A percentile compares a stretch with the other conserved stretches of the same genome.
Evolutionary conservation across 345 rosid genomes (phyloP).

Genomic region (Chamaenerion angustifolium): DNA sequence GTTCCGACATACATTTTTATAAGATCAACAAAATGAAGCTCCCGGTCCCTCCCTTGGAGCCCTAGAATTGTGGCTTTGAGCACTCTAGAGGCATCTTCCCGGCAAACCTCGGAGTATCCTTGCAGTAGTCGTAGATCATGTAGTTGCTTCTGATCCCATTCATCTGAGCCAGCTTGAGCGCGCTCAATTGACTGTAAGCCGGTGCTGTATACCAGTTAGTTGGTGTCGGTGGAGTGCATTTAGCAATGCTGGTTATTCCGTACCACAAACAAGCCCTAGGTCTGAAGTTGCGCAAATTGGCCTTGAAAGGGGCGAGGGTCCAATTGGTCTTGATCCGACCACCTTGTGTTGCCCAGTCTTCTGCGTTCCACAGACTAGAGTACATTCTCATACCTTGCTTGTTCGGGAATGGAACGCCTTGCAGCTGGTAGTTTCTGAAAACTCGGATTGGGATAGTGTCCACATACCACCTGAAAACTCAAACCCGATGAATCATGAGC

Average conservation of each 20-base stretch:
- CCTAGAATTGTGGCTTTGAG: conserved; percentile 8
- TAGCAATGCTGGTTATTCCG: neutral
- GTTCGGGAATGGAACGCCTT: conserved; percentile 8
- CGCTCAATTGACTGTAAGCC: conserved; percentile 1
- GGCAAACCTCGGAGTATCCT: conserved; percentile 6
- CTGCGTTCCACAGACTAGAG: neutral
- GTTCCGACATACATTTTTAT: no score
- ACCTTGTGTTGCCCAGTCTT: no score
- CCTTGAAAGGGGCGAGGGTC: conserved; percentile 5
- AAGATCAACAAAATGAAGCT: no score
- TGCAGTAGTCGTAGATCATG: conserved; percentile 11
- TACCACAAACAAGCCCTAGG: conserved; percentile 6
- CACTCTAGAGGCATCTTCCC: conserved; percentile 10
- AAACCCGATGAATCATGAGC: no score
- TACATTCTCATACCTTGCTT: conserved; percentile 7
- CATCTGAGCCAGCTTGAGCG: conserved; percentile 1
- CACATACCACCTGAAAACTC: conserved; percentile 8
- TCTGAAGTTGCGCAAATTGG: conserved; percentile 5
- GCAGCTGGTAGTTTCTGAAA: conserved; percentile 15
- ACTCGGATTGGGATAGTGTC: conserved; percentile 15
- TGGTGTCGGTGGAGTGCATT: neutral
- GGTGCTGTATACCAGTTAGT: conserved; percentile 6
- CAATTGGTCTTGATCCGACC: no score
- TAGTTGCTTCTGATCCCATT: conserved; percentile 3
- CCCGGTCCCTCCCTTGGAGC: no score